phyloP scores from a whole-genome alignment of 2,329 filamentous ascomycete genomes.

The Calonectria pseudoturangicola region DNA sequence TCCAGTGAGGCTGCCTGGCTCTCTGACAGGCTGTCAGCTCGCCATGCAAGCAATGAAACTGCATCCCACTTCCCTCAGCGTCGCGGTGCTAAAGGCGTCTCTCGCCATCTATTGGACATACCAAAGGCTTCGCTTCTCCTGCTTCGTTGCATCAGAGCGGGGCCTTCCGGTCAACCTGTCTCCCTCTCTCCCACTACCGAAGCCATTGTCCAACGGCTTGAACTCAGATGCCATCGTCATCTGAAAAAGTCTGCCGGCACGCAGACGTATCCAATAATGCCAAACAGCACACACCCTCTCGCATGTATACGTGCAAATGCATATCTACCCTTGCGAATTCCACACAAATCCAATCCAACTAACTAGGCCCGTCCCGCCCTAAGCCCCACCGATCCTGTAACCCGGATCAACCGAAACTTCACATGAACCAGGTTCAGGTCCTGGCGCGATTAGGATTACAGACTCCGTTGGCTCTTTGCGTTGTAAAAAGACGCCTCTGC shows the following conservation, averaged over 20 bases:
- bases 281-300: slow-evolving; percentile 9
- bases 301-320: neutral
- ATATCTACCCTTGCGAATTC: neutral
- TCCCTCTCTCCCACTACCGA: slow-evolving; percentile 26
- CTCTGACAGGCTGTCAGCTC: slow-evolving; percentile 54
- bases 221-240: slow-evolving; percentile 25
- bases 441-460: slow-evolving; percentile 31
- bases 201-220: slow-evolving; percentile 1
- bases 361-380: slow-evolving; percentile 55
- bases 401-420: slow-evolving; percentile 49
- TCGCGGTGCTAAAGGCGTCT: slow-evolving; percentile 45
- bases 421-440: slow-evolving; percentile 38
- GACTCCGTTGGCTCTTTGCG: slow-evolving; percentile 24
- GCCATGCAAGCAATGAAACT: slow-evolving; percentile 56
- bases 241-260: slow-evolving; percentile 21
- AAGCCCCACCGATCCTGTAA: slow-evolving; percentile 50
- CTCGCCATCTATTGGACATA: slow-evolving; percentile 34
- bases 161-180: slow-evolving; percentile 40
- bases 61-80: slow-evolving; percentile 44
- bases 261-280: slow-evolving; percentile 21
- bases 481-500: slow-evolving; percentile 35
- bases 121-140: slow-evolving; percentile 35
- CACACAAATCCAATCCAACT: slow-evolving; percentile 31
- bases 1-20: slow-evolving; percentile 52
- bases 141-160: slow-evolving; percentile 43